phyloP scores from a whole-genome alignment of 306 rosid genomes.

The Prunus mume region DNA sequence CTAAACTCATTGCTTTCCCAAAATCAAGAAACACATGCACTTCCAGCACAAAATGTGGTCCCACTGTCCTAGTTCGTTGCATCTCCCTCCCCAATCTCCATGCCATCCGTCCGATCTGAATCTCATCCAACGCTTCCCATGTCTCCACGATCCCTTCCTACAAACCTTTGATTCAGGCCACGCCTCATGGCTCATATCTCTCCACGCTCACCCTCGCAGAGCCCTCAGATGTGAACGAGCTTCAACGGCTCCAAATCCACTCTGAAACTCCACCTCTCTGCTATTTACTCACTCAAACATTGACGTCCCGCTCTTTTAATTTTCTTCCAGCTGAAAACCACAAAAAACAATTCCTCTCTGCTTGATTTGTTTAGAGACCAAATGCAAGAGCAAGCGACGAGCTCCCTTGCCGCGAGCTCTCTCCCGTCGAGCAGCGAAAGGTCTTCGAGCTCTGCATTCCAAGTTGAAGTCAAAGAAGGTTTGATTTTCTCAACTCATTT shows the following conservation, averaged over 20 bases:
- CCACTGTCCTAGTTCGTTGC: slow-evolving; percentile 16
- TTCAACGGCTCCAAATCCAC: slow-evolving; percentile 27
- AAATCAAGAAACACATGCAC: slow-evolving; percentile 12
- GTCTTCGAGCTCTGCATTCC: slow-evolving; percentile 68
- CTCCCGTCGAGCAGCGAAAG: slow-evolving; percentile 68
- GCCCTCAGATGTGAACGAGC: slow-evolving; percentile 26
- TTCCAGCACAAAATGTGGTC: slow-evolving; percentile 29
- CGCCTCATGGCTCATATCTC: slow-evolving; percentile 44
- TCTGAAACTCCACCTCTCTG: background rate
- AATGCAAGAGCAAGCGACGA: slow-evolving; percentile 54
- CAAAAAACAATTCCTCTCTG: background rate
- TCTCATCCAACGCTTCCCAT: slow-evolving; percentile 16
- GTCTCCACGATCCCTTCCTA: slow-evolving; percentile 47
- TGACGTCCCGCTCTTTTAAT: slow-evolving; percentile 35
- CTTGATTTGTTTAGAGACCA: slow-evolving; percentile 8
- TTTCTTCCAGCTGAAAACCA: background rate
- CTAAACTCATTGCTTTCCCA: background rate
- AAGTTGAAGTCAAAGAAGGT: slow-evolving; percentile 54
- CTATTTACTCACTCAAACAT: slow-evolving; percentile 4
- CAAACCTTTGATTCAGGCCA: slow-evolving; percentile 58
- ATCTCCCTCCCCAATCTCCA: background rate
- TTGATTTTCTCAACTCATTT: background rate
- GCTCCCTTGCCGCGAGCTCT: slow-evolving; percentile 55
- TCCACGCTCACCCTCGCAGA: slow-evolving; percentile 44
- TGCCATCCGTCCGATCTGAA: slow-evolving; percentile 31